Percentiles rank a stretch among this genome's conserved stretches.
phyloP scores from a whole-genome alignment of 2,329 filamentous ascomycete species.

The Apiospora kogelbergensis region DNA sequence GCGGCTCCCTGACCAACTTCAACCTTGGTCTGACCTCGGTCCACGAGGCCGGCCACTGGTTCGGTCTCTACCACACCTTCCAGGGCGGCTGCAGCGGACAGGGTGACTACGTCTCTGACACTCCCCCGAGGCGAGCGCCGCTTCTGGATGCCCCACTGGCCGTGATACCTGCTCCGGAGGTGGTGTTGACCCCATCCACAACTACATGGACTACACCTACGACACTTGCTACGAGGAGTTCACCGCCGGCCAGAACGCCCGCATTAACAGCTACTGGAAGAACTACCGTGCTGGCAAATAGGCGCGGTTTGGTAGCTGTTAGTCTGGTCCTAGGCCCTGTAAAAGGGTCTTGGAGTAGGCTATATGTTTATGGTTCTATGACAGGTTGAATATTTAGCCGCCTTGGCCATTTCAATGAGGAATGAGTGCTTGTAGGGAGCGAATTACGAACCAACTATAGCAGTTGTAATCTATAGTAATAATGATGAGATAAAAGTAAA shows the following conservation, averaged over 20 bases:
- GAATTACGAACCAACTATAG: no score
- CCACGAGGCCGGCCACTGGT: slow-evolving; percentile 50
- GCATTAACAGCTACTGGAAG: slow-evolving; percentile 40
- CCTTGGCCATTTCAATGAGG: no score
- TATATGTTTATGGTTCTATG: no score
- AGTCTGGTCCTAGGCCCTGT: no score
- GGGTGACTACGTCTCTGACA: slow-evolving; percentile 43
- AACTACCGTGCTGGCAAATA: slow-evolving; percentile 31
- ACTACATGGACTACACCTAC: slow-evolving; percentile 39
- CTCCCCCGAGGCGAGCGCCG: slow-evolving; percentile 37
- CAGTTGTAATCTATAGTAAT: no score
- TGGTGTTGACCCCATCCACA: slow-evolving; percentile 34
- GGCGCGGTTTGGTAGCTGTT: no score
- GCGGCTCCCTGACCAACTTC: slow-evolving; percentile 32
- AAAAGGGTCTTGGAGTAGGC: no score
- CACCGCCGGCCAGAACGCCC: slow-evolving; percentile 40
- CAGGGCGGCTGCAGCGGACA: slow-evolving; percentile 37
- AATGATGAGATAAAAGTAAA: no score
- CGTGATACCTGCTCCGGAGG: slow-evolving; percentile 26
- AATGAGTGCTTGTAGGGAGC: no score
- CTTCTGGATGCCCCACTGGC: slow-evolving; percentile 36
- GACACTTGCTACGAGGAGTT: slow-evolving; percentile 48
- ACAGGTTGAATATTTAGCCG: no score
- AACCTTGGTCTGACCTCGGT: slow-evolving; percentile 19
- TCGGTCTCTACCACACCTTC: slow-evolving; percentile 49